Percentiles rank a stretch among this genome's conserved stretches.
These are phyloP conservation scores for Boletus tylopilopsis DNA, from an alignment of 768 basidiomycete species.

Conservation along the genomic window DNA sequence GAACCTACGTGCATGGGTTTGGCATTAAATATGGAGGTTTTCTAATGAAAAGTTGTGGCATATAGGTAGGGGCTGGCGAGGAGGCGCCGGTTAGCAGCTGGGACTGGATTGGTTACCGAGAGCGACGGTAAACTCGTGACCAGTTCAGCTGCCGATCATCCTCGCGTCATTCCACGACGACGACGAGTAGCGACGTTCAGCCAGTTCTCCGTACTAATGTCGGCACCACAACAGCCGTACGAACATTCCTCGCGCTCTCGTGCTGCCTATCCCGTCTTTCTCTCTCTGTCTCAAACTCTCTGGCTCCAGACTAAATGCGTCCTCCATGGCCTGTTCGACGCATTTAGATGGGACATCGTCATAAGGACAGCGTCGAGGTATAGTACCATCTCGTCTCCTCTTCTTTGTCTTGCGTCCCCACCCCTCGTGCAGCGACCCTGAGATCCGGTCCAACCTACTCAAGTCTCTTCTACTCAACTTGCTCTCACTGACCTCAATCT, in stretches of 20 bases:
- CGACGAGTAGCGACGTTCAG: too few species aligned
- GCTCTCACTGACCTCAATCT: slow-evolving; percentile 69
- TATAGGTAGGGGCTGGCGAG: slow-evolving; percentile 7
- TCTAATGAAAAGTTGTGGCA: neutral
- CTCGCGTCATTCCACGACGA: neutral
- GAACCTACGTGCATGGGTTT: neutral
- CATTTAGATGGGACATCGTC: slow-evolving; percentile 70
- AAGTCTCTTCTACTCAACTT: slow-evolving; percentile 74
- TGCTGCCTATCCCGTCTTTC: slow-evolving; percentile 63
- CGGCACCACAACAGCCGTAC: slow-evolving; percentile 12
- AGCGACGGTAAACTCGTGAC: neutral
- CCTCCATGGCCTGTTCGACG: slow-evolving; percentile 59
- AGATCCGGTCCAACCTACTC: slow-evolving; percentile 69
- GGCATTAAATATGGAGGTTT: neutral
- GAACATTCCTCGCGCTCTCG: slow-evolving; percentile 36
- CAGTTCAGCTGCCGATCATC: slow-evolving; percentile 12
- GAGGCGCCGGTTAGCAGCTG: neutral
- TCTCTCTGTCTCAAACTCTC: slow-evolving; percentile 58
- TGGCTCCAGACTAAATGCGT: slow-evolving; percentile 59
- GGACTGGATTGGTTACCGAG: neutral
- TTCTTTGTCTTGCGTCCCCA: slow-evolving; percentile 6
- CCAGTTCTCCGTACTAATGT: slow-evolving; percentile 18
- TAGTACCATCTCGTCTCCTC: slow-evolving; percentile 13
- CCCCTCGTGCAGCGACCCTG: slow-evolving; percentile 53
- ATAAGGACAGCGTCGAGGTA: slow-evolving; percentile 57